Evolutionary conservation across 805 yeast species (phyloP).

Genomic region (Spathaspora hagerdaliae): DNA sequence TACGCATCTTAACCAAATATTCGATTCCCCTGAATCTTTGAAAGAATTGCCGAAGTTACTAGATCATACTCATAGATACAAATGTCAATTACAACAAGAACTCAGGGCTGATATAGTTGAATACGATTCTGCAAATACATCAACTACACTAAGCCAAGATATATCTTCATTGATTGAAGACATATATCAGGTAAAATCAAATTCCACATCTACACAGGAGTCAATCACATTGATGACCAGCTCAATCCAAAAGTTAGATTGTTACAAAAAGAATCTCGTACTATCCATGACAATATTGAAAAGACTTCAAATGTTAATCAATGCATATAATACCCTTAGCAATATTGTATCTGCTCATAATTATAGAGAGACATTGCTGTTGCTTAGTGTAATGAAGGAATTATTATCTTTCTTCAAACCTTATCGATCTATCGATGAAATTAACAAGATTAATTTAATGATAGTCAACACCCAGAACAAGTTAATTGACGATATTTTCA

Average conservation of each 20-base stretch:
- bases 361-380: conserved; percentile 53
- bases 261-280: conserved; percentile 78
- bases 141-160: conserved; percentile 22
- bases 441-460: conserved; percentile 59
- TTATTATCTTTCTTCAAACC: conserved; percentile 69
- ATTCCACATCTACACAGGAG: conserved; percentile 53
- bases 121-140: conserved; percentile 22
- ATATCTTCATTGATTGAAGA: conserved; percentile 39
- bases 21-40: conserved; percentile 49
- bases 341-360: conserved; percentile 42
- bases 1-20: conserved; percentile 47
- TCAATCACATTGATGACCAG: conserved; percentile 69
- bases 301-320: conserved; percentile 79
- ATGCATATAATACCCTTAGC: conserved; percentile 63
- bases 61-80: conserved; percentile 48
- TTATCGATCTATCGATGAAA: conserved; percentile 79
- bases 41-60: conserved; percentile 48
- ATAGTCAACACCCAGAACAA: conserved; percentile 57
- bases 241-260: conserved; percentile 74
- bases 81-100: conserved; percentile 42
- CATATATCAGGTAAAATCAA: conserved; percentile 43
- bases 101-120: conserved; percentile 36
- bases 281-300: conserved; percentile 82
- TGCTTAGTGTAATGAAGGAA: conserved; percentile 70
- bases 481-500: conserved; percentile 64